phyloP scores from a whole-genome alignment of 2,329 filamentous ascomycete genomes.

The Sporothrix humicola region DNA sequence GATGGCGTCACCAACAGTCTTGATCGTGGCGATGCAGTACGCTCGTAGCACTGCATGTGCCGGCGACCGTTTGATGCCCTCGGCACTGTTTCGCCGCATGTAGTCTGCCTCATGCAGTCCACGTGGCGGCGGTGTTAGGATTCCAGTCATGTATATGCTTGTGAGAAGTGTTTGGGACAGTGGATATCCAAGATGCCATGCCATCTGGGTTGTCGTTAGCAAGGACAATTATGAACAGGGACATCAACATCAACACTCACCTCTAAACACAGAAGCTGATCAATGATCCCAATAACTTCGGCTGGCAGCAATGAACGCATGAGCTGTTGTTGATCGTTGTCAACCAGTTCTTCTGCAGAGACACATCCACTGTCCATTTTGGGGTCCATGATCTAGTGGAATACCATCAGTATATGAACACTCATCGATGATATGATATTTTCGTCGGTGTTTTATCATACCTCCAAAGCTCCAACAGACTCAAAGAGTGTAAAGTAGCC shows the following conservation, averaged over 20 bases:
- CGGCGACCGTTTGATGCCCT: slow-evolving; percentile 43
- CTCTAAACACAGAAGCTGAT: slow-evolving; percentile 88
- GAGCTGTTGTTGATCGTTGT: slow-evolving; percentile 79
- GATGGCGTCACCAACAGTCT: slow-evolving; percentile 80
- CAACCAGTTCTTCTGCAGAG: slow-evolving; percentile 76
- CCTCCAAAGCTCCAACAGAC: slow-evolving; percentile 85
- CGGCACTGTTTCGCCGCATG: slow-evolving; percentile 51
- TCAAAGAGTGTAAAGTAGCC: slow-evolving; percentile 92
- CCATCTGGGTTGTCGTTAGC: slow-evolving; percentile 68
- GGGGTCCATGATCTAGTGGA: slow-evolving; percentile 87
- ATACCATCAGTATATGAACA: neutral
- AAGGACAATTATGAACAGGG: too few relatives aligned
- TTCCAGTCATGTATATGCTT: slow-evolving; percentile 83
- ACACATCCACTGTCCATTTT: slow-evolving; percentile 98
- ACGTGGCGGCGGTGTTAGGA: slow-evolving; percentile 73
- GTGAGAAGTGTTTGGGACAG: slow-evolving; percentile 94
- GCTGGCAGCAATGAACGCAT: slow-evolving; percentile 69
- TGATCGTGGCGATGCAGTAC: slow-evolving; percentile 85
- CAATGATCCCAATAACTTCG: slow-evolving; percentile 90
- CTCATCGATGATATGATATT: too few relatives aligned
- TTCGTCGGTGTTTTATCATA: slow-evolving; percentile 42
- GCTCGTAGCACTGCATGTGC: slow-evolving; percentile 71
- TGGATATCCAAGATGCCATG: slow-evolving; percentile 96
- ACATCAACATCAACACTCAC: slow-evolving; percentile 52
- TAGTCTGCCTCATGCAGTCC: slow-evolving; percentile 71